Evolutionary conservation across 2,329 filamentous ascomycete species (phyloP), one percentile per base, ranked within the genome.

Genomic region (Colletotrichum shisoi): DNA sequence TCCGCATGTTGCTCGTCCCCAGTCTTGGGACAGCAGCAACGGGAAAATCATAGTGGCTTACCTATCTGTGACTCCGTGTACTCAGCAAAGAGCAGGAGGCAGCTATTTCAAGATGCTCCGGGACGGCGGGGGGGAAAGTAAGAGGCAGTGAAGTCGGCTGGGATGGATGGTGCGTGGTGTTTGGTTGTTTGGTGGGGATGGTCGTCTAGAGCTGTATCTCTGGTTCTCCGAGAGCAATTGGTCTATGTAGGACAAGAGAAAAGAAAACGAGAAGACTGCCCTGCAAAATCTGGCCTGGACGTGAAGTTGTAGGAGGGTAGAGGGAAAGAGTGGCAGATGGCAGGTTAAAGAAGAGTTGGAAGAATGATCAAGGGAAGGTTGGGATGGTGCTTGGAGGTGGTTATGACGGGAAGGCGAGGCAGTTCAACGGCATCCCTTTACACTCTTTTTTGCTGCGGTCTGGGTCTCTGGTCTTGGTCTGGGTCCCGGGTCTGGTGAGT

Each of bases 41-140:
- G 6, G 6, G 27, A 31, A n/a, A 44, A 40, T 11, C 31, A 24
- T 15, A 13, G 15, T 24, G 44, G 19, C 65, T 64, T 60, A 70
- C 62, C 64, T 52, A 44, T 46, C 64, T 69, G 63, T 66, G 71
- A 74, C 76, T 77, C 77, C 76, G 75, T 77, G 69, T 69, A 78
- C 77, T 79, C 77, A 79, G 73, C 70, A 45, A 79, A 79, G 77
- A 79, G 76, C 76, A 77, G 75, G 76, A 79, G 76, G 72, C 68
- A 68, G 61, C 40, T 44, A 57, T 53, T 57, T 57, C 58, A 59
- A 51, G 27, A 56, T 51, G 65, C 62, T 71, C 67, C 65, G 56
- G 42, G 42, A 40, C 39, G 64, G 61, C 61, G 56, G 49, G 57
- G 56, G 31, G 42, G 12, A 21, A 15, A 31, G 42, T 24, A 34